Base-by-base conservation (phyloP, 306 rosid genomes). In the Hippophae tibetana region DNA sequence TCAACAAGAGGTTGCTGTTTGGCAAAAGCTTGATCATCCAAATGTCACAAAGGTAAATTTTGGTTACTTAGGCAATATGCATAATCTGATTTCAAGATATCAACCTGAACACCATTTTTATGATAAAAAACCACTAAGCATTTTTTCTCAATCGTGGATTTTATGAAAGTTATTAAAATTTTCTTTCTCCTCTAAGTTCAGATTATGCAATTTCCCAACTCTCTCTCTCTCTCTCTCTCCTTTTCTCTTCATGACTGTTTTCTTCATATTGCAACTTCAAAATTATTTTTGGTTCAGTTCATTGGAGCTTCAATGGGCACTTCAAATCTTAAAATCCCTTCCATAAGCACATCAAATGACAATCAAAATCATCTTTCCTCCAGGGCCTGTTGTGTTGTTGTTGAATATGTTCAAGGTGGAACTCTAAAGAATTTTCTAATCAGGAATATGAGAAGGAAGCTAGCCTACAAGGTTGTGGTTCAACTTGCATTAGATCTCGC, bases 291-390 rank as follows among this genome's bases (percentile, higher is more conserved):
- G 26, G 14, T 59, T 51, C 74, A 90, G 97, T 90, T 90, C 78
- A 65, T 84, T 10, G 94, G 97, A 70, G 95, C 97, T 70, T 87
- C 97, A 54, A 82, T 90, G 95, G 90, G 89, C 50, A 85, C 86
- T 56, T 84, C 81, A 47, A 84, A 83, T 73, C 87, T 90, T 42
- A 85, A 81, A 82, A 79, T 87, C 64, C 97, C 87, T 42, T 13
- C 77, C 7, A 67, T 82, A 52, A 73, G 27, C 69, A 7, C 78
- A 57, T 54, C 83, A 8, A 70, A 11, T 14, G 81, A 53, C 13
- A 58, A 2, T 27, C 64, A 71, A 53, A 79, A 69, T 43, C 46
- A 78, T 43, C 86, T 63, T 74, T 88, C 94, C 53, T 73, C 94
- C 8, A 81, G 75, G 70, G 97, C 95, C 42, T 90, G 95, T 58